Evolutionary conservation across 768 basidiomycete species (phyloP), one percentile per base, ranked within the genome.

Genomic region (Kwoniella shandongensis): DNA sequence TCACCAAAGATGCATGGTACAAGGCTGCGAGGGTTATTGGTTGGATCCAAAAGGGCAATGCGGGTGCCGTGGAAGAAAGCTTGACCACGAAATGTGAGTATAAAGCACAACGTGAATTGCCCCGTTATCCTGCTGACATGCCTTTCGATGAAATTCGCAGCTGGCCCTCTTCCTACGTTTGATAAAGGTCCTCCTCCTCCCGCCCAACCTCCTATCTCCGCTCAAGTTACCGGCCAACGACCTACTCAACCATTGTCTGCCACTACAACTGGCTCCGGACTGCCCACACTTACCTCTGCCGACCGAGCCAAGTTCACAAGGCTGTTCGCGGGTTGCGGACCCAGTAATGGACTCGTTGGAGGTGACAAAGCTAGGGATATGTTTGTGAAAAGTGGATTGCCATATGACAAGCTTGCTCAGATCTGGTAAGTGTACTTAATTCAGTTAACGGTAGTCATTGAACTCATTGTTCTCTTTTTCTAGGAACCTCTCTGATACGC

Each of bases 401-500:
- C 86, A 0, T 85, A 87, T 63, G 91, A 94, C 54, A 87, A 88
- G 63, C 83, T 99, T 23, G 85, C 88, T 30, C 88, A 91, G 73
- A 93, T 98, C 78, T 99, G 96, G 94, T 90, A 57, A 52, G 84
- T 70, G 18, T 11, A 54, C 25, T 6, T 13, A 29, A 29, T 39
- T 38, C 38, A 12, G n/a, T n/a, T 32, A 32, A 32, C 32, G 7
- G 32, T 13, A 32, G 32, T 32, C 32, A 32, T 6, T 32, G 32
- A 4, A 17, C 12, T 49, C 27, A 27, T 27, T 20, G 12, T 20
- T 35, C 40, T 22, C 27, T 30, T 12, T 22, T 17, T 45, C 2
- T 66, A 96, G 92, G 93, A 87, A 82, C 62, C 83, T 99, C 36
- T 88, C 93, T n/a, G 96, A 99, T 76, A 93, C 92, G 3, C 88